phyloP scores from a whole-genome alignment of 2,329 filamentous ascomycete genomes.

The Claviceps sp. region DNA sequence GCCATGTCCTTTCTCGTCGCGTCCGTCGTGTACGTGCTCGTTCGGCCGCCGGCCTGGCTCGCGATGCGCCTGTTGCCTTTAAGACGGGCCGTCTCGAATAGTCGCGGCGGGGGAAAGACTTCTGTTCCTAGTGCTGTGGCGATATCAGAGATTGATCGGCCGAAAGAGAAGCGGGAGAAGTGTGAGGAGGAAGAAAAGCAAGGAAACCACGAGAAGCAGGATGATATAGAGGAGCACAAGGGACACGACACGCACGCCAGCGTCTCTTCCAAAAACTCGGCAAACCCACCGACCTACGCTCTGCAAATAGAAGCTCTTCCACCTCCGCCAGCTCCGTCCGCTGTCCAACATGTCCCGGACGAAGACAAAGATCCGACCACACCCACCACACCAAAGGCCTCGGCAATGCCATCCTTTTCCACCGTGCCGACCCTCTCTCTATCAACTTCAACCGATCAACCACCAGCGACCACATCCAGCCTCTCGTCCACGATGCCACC shows the following conservation, averaged over 20 bases:
- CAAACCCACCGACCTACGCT: constrained; percentile 1
- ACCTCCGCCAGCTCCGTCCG: constrained; percentile 11
- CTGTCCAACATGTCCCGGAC: constrained; percentile 9
- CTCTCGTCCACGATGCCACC: constrained; percentile 13
- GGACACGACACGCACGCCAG: no score
- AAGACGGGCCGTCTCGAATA: neutral
- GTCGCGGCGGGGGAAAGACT: constrained; percentile 1
- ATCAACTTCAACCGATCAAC: constrained; percentile 6
- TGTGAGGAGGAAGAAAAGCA: no score
- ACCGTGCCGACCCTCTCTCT: constrained; percentile 34
- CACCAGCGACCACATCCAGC: constrained; percentile 3
- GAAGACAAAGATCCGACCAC: constrained; percentile 16
- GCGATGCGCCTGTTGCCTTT: constrained; percentile 16
- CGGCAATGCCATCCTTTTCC: constrained; percentile 11
- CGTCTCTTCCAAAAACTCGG: neutral
- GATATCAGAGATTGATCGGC: no score
- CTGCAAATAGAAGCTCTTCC: constrained; percentile 21
- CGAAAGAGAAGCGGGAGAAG: no score
- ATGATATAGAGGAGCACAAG: no score
- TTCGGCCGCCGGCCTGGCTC: constrained; percentile 39
- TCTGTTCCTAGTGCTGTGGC: neutral
- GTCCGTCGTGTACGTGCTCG: constrained; percentile 42
- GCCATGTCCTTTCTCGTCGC: constrained; percentile 50
- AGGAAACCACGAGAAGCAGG: no score
- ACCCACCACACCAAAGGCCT: constrained; percentile 39